Percentiles rank a stretch among this genome's conserved stretches.
Conservation (phyloP, 306 rosid species). For the Parietaria judaica region DNA sequence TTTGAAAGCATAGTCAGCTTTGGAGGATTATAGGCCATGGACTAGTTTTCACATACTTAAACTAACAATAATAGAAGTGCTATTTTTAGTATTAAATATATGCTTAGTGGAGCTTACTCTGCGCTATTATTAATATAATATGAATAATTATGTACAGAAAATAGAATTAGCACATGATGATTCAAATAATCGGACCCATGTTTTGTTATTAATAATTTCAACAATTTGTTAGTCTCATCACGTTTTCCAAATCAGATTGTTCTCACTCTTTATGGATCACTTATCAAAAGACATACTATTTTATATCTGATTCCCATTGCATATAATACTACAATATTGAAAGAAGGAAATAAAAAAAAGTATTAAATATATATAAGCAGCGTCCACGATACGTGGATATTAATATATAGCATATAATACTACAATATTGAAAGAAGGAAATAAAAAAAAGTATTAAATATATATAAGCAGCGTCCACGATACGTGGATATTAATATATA, state of each 20-base stretch:
- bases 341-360: too few relatives aligned
- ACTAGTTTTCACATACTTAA: neutral
- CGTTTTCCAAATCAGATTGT: neutral
- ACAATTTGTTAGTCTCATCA: neutral
- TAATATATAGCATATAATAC: too few relatives aligned
- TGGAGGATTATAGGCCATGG: neutral
- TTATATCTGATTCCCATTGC: too few relatives aligned
- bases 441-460: too few relatives aligned
- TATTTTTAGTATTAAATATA: neutral
- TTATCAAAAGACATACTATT: too few relatives aligned
- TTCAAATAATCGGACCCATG: neutral
- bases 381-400: too few relatives aligned
- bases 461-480: too few relatives aligned
- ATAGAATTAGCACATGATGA: neutral
- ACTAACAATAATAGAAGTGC: neutral
- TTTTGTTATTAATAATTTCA: constrained; percentile 6
- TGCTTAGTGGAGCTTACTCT: neutral
- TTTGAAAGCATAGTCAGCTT: too few relatives aligned
- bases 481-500: too few relatives aligned
- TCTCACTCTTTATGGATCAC: neutral
- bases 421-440: too few relatives aligned
- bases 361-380: too few relatives aligned
- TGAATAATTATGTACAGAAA: neutral
- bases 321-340: too few relatives aligned
- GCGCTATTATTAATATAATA: neutral